These are phyloP conservation scores for Pichia sp. DNA, from an alignment of 1,139 yeast genomes.

Conservation along the genomic window DNA sequence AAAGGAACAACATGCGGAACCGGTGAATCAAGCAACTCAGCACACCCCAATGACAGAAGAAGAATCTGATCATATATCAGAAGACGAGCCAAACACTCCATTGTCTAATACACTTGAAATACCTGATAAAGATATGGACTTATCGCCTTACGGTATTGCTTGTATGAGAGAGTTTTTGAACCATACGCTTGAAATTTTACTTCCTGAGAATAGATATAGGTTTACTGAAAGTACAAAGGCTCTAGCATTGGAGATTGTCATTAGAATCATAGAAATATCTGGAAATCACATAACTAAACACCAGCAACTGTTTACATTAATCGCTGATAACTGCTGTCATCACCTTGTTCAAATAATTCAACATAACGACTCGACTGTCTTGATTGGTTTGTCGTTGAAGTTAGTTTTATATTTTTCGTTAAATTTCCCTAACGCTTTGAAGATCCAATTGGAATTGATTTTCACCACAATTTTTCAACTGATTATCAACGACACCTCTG, in stretches of 20 bases:
- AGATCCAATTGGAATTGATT: slow-evolving; percentile 62
- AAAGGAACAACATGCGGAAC: background rate
- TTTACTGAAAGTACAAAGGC: slow-evolving; percentile 84
- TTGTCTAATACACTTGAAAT: background rate
- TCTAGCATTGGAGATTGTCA: slow-evolving; percentile 69
- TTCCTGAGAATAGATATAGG: slow-evolving; percentile 75
- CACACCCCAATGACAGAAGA: background rate
- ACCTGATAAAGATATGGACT: background rate
- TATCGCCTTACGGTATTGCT: slow-evolving; percentile 50
- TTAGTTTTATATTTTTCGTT: slow-evolving; percentile 62
- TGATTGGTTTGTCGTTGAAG: slow-evolving; percentile 70
- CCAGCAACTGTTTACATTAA: slow-evolving; percentile 55
- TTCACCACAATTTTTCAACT: slow-evolving; percentile 50
- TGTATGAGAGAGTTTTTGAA: slow-evolving; percentile 64
- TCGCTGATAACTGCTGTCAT: slow-evolving; percentile 76
- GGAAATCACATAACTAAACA: slow-evolving; percentile 63
- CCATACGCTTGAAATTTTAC: slow-evolving; percentile 72
- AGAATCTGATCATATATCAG: background rate
- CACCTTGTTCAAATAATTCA: slow-evolving; percentile 76
- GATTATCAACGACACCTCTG: slow-evolving; percentile 33
- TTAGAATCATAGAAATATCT: slow-evolving; percentile 74
- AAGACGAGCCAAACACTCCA: background rate
- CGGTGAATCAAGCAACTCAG: background rate
- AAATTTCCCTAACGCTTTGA: slow-evolving; percentile 48
- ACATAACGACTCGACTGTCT: slow-evolving; percentile 51